phyloP scores from a whole-genome alignment of 2,329 filamentous ascomycete species.

The Fusarium kyushuense region DNA sequence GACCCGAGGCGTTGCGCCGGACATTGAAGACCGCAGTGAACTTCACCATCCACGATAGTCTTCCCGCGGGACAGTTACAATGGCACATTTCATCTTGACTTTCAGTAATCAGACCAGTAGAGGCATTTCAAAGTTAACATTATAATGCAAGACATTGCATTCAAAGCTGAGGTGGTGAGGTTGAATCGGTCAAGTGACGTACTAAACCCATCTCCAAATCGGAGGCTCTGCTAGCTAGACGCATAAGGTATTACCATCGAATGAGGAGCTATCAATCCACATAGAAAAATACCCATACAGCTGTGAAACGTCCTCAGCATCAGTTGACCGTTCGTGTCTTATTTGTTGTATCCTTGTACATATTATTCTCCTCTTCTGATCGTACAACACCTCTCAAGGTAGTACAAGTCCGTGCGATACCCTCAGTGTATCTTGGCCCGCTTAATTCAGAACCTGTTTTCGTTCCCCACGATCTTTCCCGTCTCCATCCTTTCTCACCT shows the following conservation, averaged over 20 bases:
- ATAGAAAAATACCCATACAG: neutral
- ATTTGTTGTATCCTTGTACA: neutral
- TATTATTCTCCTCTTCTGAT: neutral
- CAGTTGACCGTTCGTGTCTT: neutral
- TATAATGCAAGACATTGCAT: neutral
- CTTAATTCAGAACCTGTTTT: slow-evolving; percentile 38
- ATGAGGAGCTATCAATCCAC: neutral
- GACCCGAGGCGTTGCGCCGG: slow-evolving; percentile 17
- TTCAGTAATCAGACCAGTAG: no score
- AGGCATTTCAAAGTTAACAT: no score
- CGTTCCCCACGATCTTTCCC: slow-evolving; percentile 21
- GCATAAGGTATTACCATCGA: neutral
- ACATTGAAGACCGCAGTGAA: slow-evolving; percentile 33
- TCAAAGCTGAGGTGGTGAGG: neutral
- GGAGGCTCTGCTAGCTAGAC: neutral
- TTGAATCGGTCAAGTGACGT: slow-evolving; percentile 1
- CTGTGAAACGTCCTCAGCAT: neutral
- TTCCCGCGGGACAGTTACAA: slow-evolving; percentile 3
- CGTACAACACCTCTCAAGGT: slow-evolving; percentile 12
- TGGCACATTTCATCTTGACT: neutral
- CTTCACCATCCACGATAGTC: slow-evolving; percentile 6
- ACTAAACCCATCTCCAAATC: neutral
- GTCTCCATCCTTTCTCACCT: neutral
- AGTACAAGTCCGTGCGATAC: slow-evolving; percentile 40
- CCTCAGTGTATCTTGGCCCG: slow-evolving; percentile 34